Conservation (phyloP, 2,329 filamentous ascomycete genomes). For the Fusarium nematophilum region DNA sequence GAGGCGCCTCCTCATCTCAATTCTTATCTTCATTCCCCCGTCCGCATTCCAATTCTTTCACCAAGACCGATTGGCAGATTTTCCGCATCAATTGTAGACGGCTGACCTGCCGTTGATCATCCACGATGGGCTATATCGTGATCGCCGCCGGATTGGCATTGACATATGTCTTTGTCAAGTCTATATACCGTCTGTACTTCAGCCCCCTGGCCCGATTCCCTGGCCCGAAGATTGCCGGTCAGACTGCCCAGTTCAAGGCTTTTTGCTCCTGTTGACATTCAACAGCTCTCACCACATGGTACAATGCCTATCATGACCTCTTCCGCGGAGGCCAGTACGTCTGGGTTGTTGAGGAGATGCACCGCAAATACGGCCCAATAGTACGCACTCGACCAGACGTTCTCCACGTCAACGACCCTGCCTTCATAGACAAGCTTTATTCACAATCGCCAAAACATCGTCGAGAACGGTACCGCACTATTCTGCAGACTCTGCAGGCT, state of each 20-base stretch:
- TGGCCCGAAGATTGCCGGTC: conserved; percentile 39
- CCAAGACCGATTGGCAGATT: no score
- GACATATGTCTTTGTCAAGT: conserved; percentile 2
- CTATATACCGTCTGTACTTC: conserved; percentile 37
- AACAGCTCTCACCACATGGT: conserved; percentile 24
- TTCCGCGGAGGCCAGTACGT: conserved; percentile 30
- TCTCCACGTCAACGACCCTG: conserved; percentile 43
- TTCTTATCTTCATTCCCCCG: no score
- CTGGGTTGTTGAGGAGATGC: conserved; percentile 43
- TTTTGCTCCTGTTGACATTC: background rate
- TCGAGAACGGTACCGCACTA: conserved; percentile 21
- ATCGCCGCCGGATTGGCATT: background rate
- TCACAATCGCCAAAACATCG: conserved; percentile 15
- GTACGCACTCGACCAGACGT: conserved; percentile 44
- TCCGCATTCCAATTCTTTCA: no score
- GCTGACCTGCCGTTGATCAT: no score
- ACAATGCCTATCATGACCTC: conserved; percentile 27
- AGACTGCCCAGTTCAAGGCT: background rate
- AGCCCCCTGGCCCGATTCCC: conserved; percentile 37
- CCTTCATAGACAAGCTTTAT: conserved; percentile 40
- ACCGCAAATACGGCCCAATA: conserved; percentile 52
- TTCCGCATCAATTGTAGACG: no score
- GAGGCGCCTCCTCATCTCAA: no score
- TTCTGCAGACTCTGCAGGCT: conserved; percentile 6
- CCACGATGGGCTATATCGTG: background rate